Evolutionary conservation across 2,329 filamentous ascomycete genomes (phyloP).

Genomic region (Sordariomycetes sp.): DNA sequence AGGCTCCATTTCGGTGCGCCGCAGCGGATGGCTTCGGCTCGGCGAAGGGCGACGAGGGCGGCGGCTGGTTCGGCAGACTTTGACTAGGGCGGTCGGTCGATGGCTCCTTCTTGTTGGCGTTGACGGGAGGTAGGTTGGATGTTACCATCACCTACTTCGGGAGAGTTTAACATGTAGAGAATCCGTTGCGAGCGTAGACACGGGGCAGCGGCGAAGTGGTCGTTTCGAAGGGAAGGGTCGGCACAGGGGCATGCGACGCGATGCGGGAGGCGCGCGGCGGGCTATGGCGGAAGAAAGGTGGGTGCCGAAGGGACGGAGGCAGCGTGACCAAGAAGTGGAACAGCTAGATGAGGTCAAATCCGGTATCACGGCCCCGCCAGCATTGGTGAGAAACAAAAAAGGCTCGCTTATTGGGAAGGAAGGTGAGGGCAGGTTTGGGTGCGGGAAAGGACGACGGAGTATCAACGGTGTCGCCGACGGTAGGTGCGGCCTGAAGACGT

Average conservation of each 20-base stretch:
- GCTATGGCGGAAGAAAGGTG: too few species aligned
- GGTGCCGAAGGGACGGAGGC: not conserved
- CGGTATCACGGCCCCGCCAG: not conserved
- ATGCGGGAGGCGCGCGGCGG: not conserved
- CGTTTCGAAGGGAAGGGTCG: not conserved
- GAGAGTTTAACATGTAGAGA: not conserved
- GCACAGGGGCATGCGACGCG: not conserved
- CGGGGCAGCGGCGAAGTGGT: not conserved
- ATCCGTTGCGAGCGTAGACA: not conserved
- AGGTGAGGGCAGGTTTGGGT: not conserved
- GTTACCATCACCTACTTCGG: constrained; percentile 4
- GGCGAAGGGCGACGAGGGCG: not conserved
- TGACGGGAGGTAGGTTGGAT: not conserved
- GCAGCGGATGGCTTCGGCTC: not conserved
- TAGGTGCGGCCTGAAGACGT: not conserved
- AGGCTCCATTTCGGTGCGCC: constrained; percentile 1
- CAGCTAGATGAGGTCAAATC: not conserved
- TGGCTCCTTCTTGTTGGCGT: not conserved
- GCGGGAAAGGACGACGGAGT: not conserved
- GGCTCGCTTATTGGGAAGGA: not conserved
- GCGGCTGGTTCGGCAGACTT: not conserved
- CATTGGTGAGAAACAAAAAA: not conserved
- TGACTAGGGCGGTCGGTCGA: not conserved
- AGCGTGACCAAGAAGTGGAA: not conserved
- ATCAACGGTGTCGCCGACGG: not conserved